A percentile compares a stretch with the other conserved stretches of the same genome.
Evolutionary conservation across 805 yeast species (phyloP).

Genomic region (Torulaspora gathmanii): DNA sequence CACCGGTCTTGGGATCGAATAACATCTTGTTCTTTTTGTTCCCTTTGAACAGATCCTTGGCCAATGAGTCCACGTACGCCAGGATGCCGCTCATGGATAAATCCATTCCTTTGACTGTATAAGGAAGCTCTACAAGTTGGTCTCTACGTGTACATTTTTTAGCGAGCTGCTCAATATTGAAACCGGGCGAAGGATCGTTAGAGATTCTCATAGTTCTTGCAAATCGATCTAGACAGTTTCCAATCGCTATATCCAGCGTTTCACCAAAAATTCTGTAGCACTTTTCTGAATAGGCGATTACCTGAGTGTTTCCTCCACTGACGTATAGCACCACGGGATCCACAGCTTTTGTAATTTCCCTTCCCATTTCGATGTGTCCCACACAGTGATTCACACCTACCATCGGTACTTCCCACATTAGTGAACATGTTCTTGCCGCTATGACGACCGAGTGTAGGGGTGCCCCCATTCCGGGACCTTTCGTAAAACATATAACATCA

Average conservation of each 20-base stretch:
- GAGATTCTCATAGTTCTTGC: conserved; percentile 86
- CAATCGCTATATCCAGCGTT: conserved; percentile 94
- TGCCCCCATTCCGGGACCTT: conserved; percentile 99
- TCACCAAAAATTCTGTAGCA: conserved; percentile 98
- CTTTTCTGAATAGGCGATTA: conserved; percentile 92
- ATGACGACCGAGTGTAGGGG: conserved; percentile 90
- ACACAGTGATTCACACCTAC: conserved; percentile 97
- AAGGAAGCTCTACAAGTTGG: conserved; percentile 68
- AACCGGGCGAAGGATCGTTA: conserved; percentile 95
- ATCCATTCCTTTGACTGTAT: conserved; percentile 99
- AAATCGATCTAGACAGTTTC: conserved; percentile 93
- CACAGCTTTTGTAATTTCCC: conserved; percentile 96
- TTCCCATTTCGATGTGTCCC: conserved; percentile 98
- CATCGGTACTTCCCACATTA: conserved; percentile 76
- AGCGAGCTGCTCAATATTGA: conserved; percentile 93
- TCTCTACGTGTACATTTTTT: conserved; percentile 50
- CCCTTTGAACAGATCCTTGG: conserved; percentile 56
- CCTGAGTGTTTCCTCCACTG: conserved; percentile 98
- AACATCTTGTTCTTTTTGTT: conserved; percentile 40
- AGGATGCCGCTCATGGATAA: conserved; percentile 92
- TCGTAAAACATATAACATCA: conserved; percentile 87
- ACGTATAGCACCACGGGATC: conserved; percentile 96
- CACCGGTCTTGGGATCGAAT: conserved; percentile 38
- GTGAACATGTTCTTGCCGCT: conserved; percentile 81
- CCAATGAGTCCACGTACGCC: conserved; percentile 76